Base-by-base conservation (phyloP, 2,329 filamentous ascomycete genomes). In the Ceratocystis lukuohia region DNA sequence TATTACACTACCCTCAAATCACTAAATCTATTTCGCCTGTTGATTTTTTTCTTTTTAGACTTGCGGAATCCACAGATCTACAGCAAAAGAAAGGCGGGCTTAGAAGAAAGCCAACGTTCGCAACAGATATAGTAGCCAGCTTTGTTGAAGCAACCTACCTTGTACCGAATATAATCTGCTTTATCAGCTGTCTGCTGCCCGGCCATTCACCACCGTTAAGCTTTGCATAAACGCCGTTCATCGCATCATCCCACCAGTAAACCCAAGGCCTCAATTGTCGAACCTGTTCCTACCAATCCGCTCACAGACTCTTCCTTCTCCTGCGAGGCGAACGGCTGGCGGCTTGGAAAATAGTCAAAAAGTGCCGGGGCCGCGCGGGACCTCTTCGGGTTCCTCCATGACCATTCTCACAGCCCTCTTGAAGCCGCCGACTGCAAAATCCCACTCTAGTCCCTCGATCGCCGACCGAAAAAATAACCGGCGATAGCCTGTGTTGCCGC, bases 291-390 rank as follows among this genome's bases (percentile, higher is more conserved):
- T 37, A n/a, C 28, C 12, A 15, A n/a, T 15, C 25, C 28, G n/a
- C 53, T 12, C 53, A 33, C 2, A 10, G 37, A 41, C 37, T 41
- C 37, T 41, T 41, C 37, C 7, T 25, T 20, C 44, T 20, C 61
- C 41, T 30, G 61, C 61, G 30, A 63, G 44, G 61, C 22, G 22
- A 63, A 63, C 61, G 61, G 61, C 61, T 48, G 61, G 44, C 61
- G 61, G 46, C 61, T 63, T 48, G 61, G 46, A 46, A 50, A 5
- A 63, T 25, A 30, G 44, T 63, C 61, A 20, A 25, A 41, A 48
- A 63, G 46, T 63, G 61, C 44, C 61, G 64, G 64, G 64, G 64
- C 53, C 57, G 64, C 50, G 50, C 57, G 30, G 64, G 48, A 37
- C 41, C 37, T 57, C 22, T 46, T 30, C 8, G 30, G n/a, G 50